A percentile compares a stretch with the other conserved stretches of the same genome.
Evolutionary conservation across 768 basidiomycete species (phyloP).

Genomic region (Tylopilus vinaceipallidus): DNA sequence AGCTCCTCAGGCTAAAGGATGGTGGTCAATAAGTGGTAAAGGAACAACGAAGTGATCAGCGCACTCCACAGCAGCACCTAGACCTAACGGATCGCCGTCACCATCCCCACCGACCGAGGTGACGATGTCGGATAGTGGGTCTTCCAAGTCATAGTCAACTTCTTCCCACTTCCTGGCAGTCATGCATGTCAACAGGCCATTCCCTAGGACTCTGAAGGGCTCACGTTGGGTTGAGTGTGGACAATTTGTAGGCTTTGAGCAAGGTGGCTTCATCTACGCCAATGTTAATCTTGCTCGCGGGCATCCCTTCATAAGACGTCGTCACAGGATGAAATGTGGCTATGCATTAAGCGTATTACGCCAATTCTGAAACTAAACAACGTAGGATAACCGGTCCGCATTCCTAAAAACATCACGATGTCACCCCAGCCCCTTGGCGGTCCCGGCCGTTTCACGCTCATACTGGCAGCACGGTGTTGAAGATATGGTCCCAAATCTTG

Average conservation of each 20-base stretch:
- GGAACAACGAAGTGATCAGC: constrained; percentile 16
- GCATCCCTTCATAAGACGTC: constrained; percentile 16
- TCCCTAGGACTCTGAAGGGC: constrained; percentile 2
- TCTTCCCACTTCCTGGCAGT: constrained; percentile 80
- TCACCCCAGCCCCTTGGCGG: not conserved
- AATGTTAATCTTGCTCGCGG: constrained; percentile 55
- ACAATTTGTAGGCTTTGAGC: constrained; percentile 85
- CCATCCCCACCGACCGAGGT: constrained; percentile 56
- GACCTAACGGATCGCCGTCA: constrained; percentile 76
- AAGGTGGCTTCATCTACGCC: constrained; percentile 78
- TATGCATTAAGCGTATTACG: constrained; percentile 13
- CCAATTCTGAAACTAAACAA: not conserved
- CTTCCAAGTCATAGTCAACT: constrained; percentile 79
- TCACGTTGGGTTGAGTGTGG: constrained; percentile 74
- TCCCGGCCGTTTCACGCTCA: constrained; percentile 29
- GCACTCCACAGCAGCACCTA: constrained; percentile 65
- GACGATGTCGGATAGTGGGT: constrained; percentile 68
- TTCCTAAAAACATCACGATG: constrained; percentile 2
- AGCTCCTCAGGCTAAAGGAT: constrained; percentile 50
- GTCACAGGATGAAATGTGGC: constrained; percentile 18
- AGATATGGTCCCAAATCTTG: constrained; percentile 94
- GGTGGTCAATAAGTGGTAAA: constrained; percentile 1
- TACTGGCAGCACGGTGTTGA: constrained; percentile 75
- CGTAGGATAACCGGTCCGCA: constrained; percentile 11
- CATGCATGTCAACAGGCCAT: constrained; percentile 5